phyloP scores from a whole-genome alignment of 208 protist genomes.

The Crithidia thermophila region DNA sequence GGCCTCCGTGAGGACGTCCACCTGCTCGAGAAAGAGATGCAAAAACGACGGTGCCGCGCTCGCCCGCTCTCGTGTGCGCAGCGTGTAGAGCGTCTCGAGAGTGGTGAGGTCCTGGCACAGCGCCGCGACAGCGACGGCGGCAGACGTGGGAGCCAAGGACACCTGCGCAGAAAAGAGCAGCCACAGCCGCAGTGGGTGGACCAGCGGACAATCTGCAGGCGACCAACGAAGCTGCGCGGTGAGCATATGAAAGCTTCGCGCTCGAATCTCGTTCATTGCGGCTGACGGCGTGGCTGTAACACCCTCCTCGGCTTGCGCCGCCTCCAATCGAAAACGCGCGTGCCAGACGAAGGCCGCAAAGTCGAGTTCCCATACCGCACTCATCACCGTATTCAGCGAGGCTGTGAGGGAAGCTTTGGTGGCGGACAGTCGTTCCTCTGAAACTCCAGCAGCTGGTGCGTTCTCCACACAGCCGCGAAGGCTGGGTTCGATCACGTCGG shows the following conservation, averaged over 20 bases:
- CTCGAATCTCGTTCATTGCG: not conserved
- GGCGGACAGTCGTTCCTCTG: not conserved
- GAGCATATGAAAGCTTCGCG: slow-evolving; percentile 16
- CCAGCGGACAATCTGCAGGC: not conserved
- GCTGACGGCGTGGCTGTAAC: not conserved
- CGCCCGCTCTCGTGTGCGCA: not conserved
- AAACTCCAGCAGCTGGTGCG: no score
- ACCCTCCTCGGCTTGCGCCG: not conserved
- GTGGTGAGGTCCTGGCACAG: slow-evolving; percentile 52
- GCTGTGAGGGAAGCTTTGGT: not conserved
- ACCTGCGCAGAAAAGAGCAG: slow-evolving; percentile 21
- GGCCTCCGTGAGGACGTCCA: slow-evolving; percentile 38
- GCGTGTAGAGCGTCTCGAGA: slow-evolving; percentile 34
- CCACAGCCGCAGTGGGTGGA: slow-evolving; percentile 20
- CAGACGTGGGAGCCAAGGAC: not conserved
- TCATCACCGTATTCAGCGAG: slow-evolving; percentile 1
- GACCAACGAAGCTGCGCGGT: slow-evolving; percentile 19
- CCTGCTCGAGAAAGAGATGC: slow-evolving; percentile 31
- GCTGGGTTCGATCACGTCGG: slow-evolving; percentile 3
- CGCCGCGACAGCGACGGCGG: slow-evolving; percentile 7
- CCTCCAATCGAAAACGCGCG: not conserved
- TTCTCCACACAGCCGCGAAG: slow-evolving; percentile 6
- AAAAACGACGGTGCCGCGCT: not conserved
- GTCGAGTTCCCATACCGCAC: slow-evolving; percentile 23
- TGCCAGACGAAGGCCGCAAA: slow-evolving; percentile 23